These are phyloP conservation scores for Phaeophleospora eucalypticola DNA, from an alignment of 2,329 filamentous ascomycete genomes.

Conservation along the genomic window DNA sequence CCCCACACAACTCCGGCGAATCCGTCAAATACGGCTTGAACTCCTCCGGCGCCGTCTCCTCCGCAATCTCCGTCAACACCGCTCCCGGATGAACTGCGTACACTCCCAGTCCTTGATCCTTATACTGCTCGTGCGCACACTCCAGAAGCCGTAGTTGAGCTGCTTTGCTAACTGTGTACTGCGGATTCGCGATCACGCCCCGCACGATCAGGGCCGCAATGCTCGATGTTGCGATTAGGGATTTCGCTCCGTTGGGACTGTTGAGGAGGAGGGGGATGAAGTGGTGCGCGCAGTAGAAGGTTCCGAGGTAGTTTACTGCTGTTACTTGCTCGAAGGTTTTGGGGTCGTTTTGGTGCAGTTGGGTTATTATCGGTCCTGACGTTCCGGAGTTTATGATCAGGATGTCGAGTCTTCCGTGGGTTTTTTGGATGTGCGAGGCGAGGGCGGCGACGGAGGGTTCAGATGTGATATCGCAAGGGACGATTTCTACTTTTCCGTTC, in stretches of 20 bases:
- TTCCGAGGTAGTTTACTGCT: conserved; percentile 29
- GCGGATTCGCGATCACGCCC: conserved; percentile 39
- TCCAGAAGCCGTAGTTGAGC: conserved; percentile 38
- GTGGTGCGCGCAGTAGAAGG: conserved; percentile 28
- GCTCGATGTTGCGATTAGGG: conserved; percentile 35
- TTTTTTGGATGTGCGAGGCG: conserved; percentile 13
- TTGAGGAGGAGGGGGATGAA: conserved; percentile 24
- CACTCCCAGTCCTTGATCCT: conserved; percentile 25
- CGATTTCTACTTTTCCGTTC: conserved; percentile 25
- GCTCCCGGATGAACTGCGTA: conserved; percentile 37
- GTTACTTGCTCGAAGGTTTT: conserved; percentile 21
- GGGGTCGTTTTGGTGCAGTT: conserved; percentile 23
- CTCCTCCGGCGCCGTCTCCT: conserved; percentile 32
- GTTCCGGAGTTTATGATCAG: conserved; percentile 26
- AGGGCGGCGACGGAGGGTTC: conserved; percentile 17
- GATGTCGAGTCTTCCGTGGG: conserved; percentile 24
- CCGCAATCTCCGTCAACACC: conserved; percentile 35
- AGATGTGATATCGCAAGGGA: conserved; percentile 25
- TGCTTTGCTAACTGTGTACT: conserved; percentile 37
- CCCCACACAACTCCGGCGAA: conserved; percentile 31
- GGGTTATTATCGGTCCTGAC: conserved; percentile 18
- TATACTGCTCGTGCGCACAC: conserved; percentile 37
- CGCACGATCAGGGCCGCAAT: conserved; percentile 31
- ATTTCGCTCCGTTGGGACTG: conserved; percentile 20
- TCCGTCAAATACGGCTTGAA: conserved; percentile 27